Conservation (phyloP, 2,329 filamentous ascomycete genomes). For the Zymoseptoria passerinii region DNA sequence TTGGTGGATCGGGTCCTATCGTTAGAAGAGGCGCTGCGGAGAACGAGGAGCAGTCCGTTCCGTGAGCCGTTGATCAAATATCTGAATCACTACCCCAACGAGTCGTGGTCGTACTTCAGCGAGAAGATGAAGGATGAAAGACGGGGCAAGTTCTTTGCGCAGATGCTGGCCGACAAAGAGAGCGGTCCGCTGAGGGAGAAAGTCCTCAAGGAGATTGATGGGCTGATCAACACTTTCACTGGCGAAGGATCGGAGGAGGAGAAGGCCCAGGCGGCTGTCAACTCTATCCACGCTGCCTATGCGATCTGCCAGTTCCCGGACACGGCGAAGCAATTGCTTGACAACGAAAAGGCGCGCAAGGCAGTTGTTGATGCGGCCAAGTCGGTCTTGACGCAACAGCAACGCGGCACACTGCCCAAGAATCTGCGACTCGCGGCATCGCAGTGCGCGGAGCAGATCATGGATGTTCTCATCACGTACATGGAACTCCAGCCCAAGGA, state of each 20-base stretch:
- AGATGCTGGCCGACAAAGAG: conserved; percentile 68
- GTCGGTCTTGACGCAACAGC: conserved; percentile 67
- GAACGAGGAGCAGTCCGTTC: conserved; percentile 88
- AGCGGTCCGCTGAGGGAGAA: conserved; percentile 68
- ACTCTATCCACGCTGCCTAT: conserved; percentile 76
- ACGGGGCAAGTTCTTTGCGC: conserved; percentile 84
- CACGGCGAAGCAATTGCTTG: conserved; percentile 58
- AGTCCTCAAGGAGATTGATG: conserved; percentile 64
- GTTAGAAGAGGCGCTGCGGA: conserved; percentile 72
- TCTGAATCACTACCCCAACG: conserved; percentile 83
- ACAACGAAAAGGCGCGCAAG: conserved; percentile 49
- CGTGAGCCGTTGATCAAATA: conserved; percentile 84
- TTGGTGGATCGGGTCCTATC: conserved; percentile 86
- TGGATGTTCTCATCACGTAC: conserved; percentile 75
- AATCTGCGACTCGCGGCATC: conserved; percentile 74
- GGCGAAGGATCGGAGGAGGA: conserved; percentile 44
- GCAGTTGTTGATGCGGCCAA: conserved; percentile 59
- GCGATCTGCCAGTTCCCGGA: conserved; percentile 62
- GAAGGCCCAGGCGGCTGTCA: conserved; percentile 71
- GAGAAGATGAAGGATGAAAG: conserved; percentile 72
- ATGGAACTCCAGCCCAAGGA: conserved; percentile 58
- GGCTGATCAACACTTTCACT: conserved; percentile 56
- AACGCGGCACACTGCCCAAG: conserved; percentile 58
- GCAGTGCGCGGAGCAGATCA: conserved; percentile 81
- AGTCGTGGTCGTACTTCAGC: conserved; percentile 75